These are phyloP conservation scores for Naumovozyma dairenensis DNA, from an alignment of 805 yeast genomes.

Conservation along the genomic window DNA sequence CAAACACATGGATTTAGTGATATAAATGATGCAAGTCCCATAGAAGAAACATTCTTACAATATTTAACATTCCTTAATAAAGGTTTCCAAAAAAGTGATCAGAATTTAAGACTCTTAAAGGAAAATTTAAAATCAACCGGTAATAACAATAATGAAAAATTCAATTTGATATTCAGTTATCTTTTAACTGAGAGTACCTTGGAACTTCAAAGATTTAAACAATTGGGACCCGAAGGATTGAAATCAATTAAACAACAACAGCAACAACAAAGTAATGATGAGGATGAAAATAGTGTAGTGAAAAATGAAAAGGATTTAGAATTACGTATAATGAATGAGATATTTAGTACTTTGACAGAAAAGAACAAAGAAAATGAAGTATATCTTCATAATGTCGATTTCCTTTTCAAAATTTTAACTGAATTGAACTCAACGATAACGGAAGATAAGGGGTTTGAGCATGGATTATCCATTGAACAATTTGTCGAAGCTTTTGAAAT, in stretches of 20 bases:
- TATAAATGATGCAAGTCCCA: constrained; percentile 1
- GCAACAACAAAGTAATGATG: constrained; percentile 1
- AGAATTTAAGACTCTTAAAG: constrained; percentile 13
- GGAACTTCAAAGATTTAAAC: constrained; percentile 16
- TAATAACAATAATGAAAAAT: constrained; percentile 4
- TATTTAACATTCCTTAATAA: constrained; percentile 19
- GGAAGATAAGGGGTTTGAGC: constrained; percentile 5
- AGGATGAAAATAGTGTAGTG: constrained; percentile 3
- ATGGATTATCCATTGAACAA: constrained; percentile 24
- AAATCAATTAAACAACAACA: too few relatives aligned
- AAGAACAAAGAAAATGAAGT: constrained; percentile 1
- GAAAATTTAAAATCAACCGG: neutral
- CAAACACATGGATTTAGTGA: constrained; percentile 3
- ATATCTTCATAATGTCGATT: constrained; percentile 12
- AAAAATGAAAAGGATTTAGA: constrained; percentile 8
- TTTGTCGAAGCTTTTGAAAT: constrained; percentile 32
- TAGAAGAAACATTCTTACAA: constrained; percentile 13
- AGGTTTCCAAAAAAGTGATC: constrained; percentile 16
- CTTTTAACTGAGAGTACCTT: constrained; percentile 16
- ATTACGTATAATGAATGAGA: constrained; percentile 5
- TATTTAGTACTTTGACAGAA: constrained; percentile 3
- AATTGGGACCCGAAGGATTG: constrained; percentile 8
- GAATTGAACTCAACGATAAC: constrained; percentile 11
- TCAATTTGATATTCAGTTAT: constrained; percentile 13
- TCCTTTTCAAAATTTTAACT: constrained; percentile 13